Evolutionary conservation across 1,284 basidiomycete species (phyloP), one percentile per base, ranked within the genome.

Genomic region (Sporisorium sorghi): DNA sequence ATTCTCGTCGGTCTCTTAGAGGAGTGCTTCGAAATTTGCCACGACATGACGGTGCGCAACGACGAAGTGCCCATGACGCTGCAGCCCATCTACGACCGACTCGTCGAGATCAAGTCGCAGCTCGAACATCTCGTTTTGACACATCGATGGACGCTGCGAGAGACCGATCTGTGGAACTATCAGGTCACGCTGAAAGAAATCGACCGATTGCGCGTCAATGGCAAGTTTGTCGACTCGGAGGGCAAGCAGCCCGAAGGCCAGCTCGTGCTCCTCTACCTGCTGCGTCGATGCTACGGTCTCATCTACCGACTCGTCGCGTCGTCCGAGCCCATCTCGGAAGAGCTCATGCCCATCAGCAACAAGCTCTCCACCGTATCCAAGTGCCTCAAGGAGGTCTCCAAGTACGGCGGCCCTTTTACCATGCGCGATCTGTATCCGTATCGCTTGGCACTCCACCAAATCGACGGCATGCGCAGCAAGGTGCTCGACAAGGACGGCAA

Each of bases 261-360:
- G 90, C 93, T 93, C 81, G 94, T 94, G 74, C 87, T 98, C 52
- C 88, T 98, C 44, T 99, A 97, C 85, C 88, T 98, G 33, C 87
- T 99, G 57, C 88, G 96, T 76, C 89, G 96, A 84, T 99, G 96
- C 87, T 97, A 98, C 85, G 96, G 96, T 72, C 88, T 98, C 57
- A 95, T 97, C 78, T 98, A 97, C 86, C 90, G 92, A 28, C 86
- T 99, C 52, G 89, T 99, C 73, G 95, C 94, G 24, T 95, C 94
- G n/a, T 94, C 93, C 60, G 96, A 98, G 86, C 97, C 97, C 0
- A 94, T 99, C n/a, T 97, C 94, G 0, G 95, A 97, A 85, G 95
- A 98, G 85, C 87, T 98, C 32, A 97, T 97, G 91, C 95, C 95
- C 7, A 90, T 97, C 54, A 84, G 84, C 46, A 85, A 86, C 63